Percentiles rank a stretch among this genome's conserved stretches.
Conservation (phyloP, 2,329 filamentous ascomycete species). For the Fusarium paranaense region DNA sequence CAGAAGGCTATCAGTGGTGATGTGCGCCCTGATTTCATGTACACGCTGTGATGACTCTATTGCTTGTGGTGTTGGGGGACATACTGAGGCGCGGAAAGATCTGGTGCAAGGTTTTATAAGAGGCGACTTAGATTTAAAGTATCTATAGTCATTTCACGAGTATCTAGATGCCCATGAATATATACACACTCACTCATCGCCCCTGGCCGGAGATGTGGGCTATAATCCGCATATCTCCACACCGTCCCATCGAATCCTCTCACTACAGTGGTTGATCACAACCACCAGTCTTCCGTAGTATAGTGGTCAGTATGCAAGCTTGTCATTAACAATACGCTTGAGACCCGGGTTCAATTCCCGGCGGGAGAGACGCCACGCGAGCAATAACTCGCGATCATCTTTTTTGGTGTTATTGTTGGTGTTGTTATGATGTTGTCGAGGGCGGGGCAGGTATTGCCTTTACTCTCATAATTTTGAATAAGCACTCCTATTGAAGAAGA, state of each 20-base stretch:
- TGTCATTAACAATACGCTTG: background rate
- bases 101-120: background rate
- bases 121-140: background rate
- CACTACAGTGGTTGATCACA: background rate
- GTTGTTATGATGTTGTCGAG: background rate
- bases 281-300: background rate
- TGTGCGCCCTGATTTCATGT: slow-evolving; percentile 52
- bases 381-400: background rate
- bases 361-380: background rate
- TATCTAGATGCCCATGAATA: background rate
- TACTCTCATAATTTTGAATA: too few species aligned
- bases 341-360: background rate
- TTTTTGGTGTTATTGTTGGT: background rate
- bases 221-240: background rate
- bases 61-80: background rate
- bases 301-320: background rate
- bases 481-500: too few species aligned
- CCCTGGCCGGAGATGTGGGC: background rate
- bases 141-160: background rate
- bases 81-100: background rate
- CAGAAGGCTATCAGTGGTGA: slow-evolving; percentile 71
- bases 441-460: background rate
- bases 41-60: slow-evolving; percentile 44
- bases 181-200: background rate
- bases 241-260: background rate